Evolutionary conservation across 192 early-diverging fungal genomes (phyloP), one percentile per base, ranked within the genome.

Genomic region (Podila horticola): DNA sequence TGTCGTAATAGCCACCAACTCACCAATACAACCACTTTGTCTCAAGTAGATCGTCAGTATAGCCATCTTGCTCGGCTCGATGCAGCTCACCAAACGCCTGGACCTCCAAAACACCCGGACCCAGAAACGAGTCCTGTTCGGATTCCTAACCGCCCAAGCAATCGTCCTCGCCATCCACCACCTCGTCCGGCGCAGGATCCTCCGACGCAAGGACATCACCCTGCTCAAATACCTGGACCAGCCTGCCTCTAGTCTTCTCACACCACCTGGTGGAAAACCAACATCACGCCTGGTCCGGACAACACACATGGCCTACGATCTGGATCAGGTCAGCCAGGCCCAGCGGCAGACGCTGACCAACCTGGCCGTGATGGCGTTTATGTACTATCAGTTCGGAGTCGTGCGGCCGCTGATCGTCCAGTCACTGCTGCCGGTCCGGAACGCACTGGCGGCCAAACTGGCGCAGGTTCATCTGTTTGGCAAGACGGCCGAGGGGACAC

Each of bases 381-480:
- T 97, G 83, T 92, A 98, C 85, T 94, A 93, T 85, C 91, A 96
- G 82, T 96, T 91, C 72, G 91, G 92, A 26, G 96, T 95, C 67
- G 87, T 95, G 49, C 94, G 96, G 73, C 97, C 97, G 7, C 83
- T 98, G 49, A 82, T 97, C 17, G 86, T 97, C 73, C 97, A 98
- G 86, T 89, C 90, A 15, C 82, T 97, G 64, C 74, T 98, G 34
- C 93, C 92, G 2, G 69, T 94, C 73, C 89, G 92, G 74, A 91
- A 89, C 62, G 77, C 94, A 60, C 86, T 90, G 60, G 86, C 85
- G 67, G 90, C 88, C 71, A 93, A 89, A 82, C 81, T 94, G 30
- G 90, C 95, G 64, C 88, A 92, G 84, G 90, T 98, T 83, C 90
- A 97, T 75, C 38, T 97, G 41, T 87, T 93, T 74, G 89, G 91